A percentile compares a stretch with the other conserved stretches of the same genome.
These are phyloP conservation scores for Fusarium equiseti DNA, from an alignment of 2,329 filamentous ascomycete species.

Conservation along the genomic window DNA sequence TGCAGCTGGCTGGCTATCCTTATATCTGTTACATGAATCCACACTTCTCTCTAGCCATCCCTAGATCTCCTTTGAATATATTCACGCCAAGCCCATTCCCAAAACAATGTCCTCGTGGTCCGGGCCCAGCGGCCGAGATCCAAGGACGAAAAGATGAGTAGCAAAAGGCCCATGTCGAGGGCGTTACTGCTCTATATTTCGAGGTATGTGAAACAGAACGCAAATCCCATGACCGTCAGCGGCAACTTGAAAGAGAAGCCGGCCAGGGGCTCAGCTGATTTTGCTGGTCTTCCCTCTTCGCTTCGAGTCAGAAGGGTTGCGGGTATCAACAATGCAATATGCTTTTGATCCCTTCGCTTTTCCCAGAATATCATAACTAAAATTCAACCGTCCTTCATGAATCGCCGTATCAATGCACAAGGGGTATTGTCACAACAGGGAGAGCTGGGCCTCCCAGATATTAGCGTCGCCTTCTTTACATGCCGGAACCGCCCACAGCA, in stretches of 20 bases:
- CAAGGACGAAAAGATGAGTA: slow-evolving; percentile 19
- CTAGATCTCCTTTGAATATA: slow-evolving; percentile 13
- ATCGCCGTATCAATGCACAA: slow-evolving; percentile 49
- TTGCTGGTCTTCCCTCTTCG: slow-evolving; percentile 17
- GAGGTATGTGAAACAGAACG: slow-evolving; percentile 46
- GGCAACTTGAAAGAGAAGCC: slow-evolving; percentile 28
- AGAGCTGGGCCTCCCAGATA: slow-evolving; percentile 21
- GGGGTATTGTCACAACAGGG: slow-evolving; percentile 47
- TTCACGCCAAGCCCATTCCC: slow-evolving; percentile 12
- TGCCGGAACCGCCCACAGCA: slow-evolving; percentile 52
- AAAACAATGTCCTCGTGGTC: slow-evolving; percentile 19
- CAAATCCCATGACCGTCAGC: slow-evolving; percentile 46
- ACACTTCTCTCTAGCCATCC: slow-evolving; percentile 6
- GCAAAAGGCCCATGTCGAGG: slow-evolving; percentile 30
- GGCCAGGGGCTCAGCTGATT: slow-evolving; percentile 29
- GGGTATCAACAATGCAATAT: slow-evolving; percentile 52
- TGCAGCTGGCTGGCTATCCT: slow-evolving; percentile 16
- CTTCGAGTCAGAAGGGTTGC: slow-evolving; percentile 45
- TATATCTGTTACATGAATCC: slow-evolving; percentile 16
- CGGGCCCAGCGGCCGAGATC: slow-evolving; percentile 14
- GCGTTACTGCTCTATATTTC: slow-evolving; percentile 28
- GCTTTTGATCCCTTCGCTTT: slow-evolving; percentile 50
- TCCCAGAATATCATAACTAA: slow-evolving; percentile 50
- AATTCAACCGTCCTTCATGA: slow-evolving; percentile 44
- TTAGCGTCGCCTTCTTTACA: slow-evolving; percentile 46